Evolutionary conservation across 495 filamentous ascomycete genomes (phyloP).

Genomic region (Aspergillus sclerotiicarbonarius): DNA sequence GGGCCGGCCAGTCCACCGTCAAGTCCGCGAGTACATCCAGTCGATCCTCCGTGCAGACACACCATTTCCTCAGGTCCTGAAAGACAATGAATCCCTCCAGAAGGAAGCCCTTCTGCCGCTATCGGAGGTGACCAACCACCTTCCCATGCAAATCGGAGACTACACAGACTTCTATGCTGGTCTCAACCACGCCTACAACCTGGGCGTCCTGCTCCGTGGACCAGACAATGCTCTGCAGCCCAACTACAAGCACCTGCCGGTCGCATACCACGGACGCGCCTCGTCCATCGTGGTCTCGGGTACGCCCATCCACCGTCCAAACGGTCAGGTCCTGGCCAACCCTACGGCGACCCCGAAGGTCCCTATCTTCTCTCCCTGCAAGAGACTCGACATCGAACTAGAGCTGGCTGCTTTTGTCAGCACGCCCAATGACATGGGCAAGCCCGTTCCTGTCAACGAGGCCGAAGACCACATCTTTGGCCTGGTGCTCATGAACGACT

Average conservation of each 20-base stretch:
- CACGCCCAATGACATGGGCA: constrained; percentile 63
- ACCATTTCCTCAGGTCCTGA: constrained; percentile 56
- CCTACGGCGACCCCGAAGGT: constrained; percentile 58
- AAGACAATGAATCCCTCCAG: constrained; percentile 54
- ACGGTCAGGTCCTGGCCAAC: constrained; percentile 76
- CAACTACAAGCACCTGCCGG: constrained; percentile 88
- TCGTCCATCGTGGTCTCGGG: constrained; percentile 77
- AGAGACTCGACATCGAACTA: constrained; percentile 79
- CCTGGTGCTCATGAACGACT: constrained; percentile 89
- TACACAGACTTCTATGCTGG: constrained; percentile 99
- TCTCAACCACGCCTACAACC: constrained; percentile 78
- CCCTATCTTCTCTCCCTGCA: constrained; percentile 61
- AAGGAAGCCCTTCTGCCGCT: constrained; percentile 53
- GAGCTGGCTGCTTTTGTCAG: constrained; percentile 84
- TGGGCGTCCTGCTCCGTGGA: constrained; percentile 82
- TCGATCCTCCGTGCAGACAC: constrained; percentile 64
- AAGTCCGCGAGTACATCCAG: constrained; percentile 73
- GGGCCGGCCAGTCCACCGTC: constrained; percentile 65
- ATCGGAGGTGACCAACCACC: constrained; percentile 63
- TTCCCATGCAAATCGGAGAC: constrained; percentile 88
- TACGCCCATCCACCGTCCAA: constrained; percentile 70
- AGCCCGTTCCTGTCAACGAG: constrained; percentile 57
- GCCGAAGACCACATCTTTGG: constrained; percentile 83
- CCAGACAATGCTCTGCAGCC: constrained; percentile 76
- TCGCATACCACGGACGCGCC: constrained; percentile 83